phyloP scores from a whole-genome alignment of 139 green algal species.

The Auxenochlorella pyrenoidosa region DNA sequence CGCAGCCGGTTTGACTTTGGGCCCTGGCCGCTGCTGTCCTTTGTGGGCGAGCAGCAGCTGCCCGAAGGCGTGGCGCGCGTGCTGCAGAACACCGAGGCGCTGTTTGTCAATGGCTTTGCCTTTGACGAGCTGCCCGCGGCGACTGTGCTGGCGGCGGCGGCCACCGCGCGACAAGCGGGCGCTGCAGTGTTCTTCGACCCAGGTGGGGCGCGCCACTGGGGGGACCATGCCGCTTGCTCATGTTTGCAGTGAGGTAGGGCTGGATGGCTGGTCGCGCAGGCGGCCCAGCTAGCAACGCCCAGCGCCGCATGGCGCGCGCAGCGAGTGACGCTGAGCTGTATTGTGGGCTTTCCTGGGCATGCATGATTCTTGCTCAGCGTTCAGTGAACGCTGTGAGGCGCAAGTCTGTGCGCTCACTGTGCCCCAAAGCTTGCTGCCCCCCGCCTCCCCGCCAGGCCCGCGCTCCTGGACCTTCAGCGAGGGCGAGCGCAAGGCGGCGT shows the following conservation, averaged over 20 bases:
- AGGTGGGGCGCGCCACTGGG: constrained; percentile 41
- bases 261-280: too few relatives aligned
- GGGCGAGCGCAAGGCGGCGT: constrained; percentile 54
- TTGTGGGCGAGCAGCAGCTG: constrained; percentile 40
- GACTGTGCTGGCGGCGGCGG: constrained; percentile 65
- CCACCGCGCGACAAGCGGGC: constrained; percentile 61
- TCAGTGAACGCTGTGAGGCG: too few relatives aligned
- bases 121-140: constrained; percentile 92
- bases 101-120: constrained; percentile 88
- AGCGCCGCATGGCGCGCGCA: too few relatives aligned
- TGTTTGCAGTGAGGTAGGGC: too few relatives aligned
- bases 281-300: too few relatives aligned
- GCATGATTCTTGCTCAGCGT: too few relatives aligned
- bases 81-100: constrained; percentile 44
- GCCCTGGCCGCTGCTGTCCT: constrained; percentile 87
- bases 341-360: too few relatives aligned
- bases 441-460: constrained; percentile 60
- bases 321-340: too few relatives aligned
- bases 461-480: constrained; percentile 69
- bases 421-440: not conserved
- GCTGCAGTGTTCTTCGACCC: constrained; percentile 94
- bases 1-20: constrained; percentile 91
- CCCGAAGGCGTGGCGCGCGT: constrained; percentile 28
- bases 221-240: too few relatives aligned
- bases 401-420: not conserved